These are phyloP conservation scores for Candida nonsorbophila DNA, from an alignment of 805 yeast genomes.

Conservation along the genomic window DNA sequence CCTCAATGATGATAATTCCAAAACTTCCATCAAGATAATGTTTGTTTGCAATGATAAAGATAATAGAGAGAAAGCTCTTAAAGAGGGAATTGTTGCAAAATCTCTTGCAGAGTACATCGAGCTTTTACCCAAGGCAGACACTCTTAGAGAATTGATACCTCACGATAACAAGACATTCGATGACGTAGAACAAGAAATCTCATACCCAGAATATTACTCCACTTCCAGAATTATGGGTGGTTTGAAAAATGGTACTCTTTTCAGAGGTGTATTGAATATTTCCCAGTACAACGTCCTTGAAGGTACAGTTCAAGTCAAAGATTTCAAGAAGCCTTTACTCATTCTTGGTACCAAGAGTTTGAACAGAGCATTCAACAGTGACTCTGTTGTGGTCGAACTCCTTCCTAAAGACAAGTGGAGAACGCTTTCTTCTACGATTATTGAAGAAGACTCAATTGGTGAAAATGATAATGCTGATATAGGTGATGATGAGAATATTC, in stretches of 20 bases:
- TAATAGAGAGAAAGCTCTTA: constrained; percentile 52
- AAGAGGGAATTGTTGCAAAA: constrained; percentile 49
- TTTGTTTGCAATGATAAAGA: constrained; percentile 75
- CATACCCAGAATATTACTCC: constrained; percentile 74
- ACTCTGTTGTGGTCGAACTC: constrained; percentile 83
- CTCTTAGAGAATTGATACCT: constrained; percentile 75
- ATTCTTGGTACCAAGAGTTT: constrained; percentile 78
- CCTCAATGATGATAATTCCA: constrained; percentile 30
- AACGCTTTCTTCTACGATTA: constrained; percentile 70
- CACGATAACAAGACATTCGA: constrained; percentile 11
- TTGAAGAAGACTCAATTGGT: constrained; percentile 68
- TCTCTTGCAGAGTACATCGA: constrained; percentile 68
- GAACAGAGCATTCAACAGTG: constrained; percentile 91
- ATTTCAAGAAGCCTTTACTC: constrained; percentile 76
- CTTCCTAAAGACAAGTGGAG: constrained; percentile 86
- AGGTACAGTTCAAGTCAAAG: constrained; percentile 69
- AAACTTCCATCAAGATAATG: constrained; percentile 41
- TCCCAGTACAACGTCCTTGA: constrained; percentile 86
- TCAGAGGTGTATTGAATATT: constrained; percentile 77
- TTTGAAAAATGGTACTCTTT: constrained; percentile 75
- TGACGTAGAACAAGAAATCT: constrained; percentile 38
- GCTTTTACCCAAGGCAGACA: constrained; percentile 64
- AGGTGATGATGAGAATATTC: constrained; percentile 34
- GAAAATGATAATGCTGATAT: constrained; percentile 57
- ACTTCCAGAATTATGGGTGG: constrained; percentile 88